Conservation (phyloP, 495 filamentous ascomycete genomes). For the Parachaetomium inaequale region DNA sequence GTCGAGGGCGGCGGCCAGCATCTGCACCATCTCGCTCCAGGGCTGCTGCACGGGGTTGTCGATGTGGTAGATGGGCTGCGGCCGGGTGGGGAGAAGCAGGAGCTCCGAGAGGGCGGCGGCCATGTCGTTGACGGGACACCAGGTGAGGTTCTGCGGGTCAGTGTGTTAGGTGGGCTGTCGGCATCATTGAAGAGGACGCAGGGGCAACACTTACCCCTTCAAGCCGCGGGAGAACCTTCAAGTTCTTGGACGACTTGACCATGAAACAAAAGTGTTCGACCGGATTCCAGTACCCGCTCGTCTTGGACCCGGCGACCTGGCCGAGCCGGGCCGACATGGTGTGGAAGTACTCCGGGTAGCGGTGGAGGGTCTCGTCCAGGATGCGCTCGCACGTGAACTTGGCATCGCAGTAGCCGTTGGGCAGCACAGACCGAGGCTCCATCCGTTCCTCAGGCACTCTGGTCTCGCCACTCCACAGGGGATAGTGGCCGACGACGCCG, state of each 20-base stretch:
- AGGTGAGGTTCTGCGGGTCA: conserved; percentile 27
- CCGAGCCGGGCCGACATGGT: conserved; percentile 46
- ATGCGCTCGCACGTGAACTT: conserved; percentile 52
- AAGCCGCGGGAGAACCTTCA: conserved; percentile 45
- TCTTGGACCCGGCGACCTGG: conserved; percentile 49
- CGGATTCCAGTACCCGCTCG: conserved; percentile 52
- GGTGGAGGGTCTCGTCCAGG: conserved; percentile 47
- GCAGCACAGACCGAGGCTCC: conserved; percentile 36
- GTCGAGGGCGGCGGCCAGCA: conserved; percentile 43
- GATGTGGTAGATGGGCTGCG: conserved; percentile 52
- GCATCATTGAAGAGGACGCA: neutral
- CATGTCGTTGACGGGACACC: conserved; percentile 50
- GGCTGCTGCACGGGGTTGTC: conserved; percentile 52
- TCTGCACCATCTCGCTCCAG: conserved; percentile 41
- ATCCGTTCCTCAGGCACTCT: conserved; percentile 38
- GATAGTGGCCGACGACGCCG: conserved; percentile 45
- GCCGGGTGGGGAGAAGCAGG: conserved; percentile 20
- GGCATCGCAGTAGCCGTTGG: conserved; percentile 50
- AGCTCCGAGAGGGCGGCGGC: conserved; percentile 42
- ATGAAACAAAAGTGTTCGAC: conserved; percentile 49
- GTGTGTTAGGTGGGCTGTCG: neutral
- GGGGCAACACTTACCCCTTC: conserved; percentile 15
- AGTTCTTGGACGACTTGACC: conserved; percentile 49
- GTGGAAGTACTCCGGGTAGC: conserved; percentile 41
- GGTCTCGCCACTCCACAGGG: conserved; percentile 24